Evolutionary conservation across 192 early-diverging fungal genomes (phyloP).

Genomic region (Podila horticola): DNA sequence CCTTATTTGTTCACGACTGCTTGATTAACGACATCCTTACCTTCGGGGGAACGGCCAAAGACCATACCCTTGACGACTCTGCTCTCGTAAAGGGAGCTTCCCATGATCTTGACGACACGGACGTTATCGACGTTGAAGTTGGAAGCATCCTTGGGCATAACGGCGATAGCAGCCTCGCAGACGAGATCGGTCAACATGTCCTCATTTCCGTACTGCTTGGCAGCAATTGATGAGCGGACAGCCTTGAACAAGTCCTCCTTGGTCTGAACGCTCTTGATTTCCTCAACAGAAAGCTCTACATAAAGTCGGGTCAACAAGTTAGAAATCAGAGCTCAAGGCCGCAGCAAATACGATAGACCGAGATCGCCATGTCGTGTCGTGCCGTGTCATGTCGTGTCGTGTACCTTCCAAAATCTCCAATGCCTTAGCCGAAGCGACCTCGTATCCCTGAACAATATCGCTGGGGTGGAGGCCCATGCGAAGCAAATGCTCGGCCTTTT

Average conservation of each 20-base stretch:
- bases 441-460: conserved; percentile 96
- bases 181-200: conserved; percentile 85
- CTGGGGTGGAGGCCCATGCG: conserved; percentile 95
- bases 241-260: conserved; percentile 77
- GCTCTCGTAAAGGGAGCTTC: conserved; percentile 89
- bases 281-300: conserved; percentile 74
- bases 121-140: conserved; percentile 97
- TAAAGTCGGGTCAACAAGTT: neutral
- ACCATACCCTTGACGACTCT: conserved; percentile 96
- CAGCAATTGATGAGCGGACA: conserved; percentile 80
- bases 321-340: too few relatives aligned
- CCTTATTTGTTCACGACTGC: neutral
- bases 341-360: neutral
- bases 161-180: conserved; percentile 80
- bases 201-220: conserved; percentile 98
- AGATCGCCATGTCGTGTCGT: neutral
- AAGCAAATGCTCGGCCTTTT: conserved; percentile 91
- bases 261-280: conserved; percentile 61
- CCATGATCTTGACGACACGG: conserved; percentile 97
- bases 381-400: neutral
- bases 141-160: conserved; percentile 90
- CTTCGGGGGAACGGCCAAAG: conserved; percentile 92
- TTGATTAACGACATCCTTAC: conserved; percentile 32
- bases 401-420: conserved; percentile 84
- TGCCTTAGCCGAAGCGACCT: conserved; percentile 86